These are phyloP conservation scores for Tolypocladium ovalisporum DNA, from an alignment of 2,329 filamentous ascomycete genomes.

Conservation along the genomic window DNA sequence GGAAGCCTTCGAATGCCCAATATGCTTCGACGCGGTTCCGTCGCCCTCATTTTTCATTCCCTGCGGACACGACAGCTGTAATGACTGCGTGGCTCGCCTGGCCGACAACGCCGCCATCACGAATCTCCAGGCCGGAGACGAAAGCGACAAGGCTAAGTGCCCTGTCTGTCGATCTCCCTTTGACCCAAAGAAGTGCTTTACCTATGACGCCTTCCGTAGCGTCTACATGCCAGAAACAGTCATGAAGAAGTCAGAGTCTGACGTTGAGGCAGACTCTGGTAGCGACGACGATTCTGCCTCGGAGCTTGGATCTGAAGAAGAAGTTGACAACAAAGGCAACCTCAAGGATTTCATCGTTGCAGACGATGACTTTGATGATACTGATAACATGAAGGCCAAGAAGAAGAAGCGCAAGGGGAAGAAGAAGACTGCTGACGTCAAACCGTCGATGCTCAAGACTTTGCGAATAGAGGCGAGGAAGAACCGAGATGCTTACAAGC, in stretches of 20 bases:
- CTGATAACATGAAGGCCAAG: conserved; percentile 31
- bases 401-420: conserved; percentile 23
- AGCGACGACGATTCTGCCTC: conserved; percentile 1
- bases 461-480: conserved; percentile 57
- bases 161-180: conserved; percentile 64
- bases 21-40: conserved; percentile 66
- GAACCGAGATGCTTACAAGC: conserved; percentile 53
- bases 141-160: conserved; percentile 50
- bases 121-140: conserved; percentile 48
- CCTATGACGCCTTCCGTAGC: conserved; percentile 62
- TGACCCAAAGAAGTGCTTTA: conserved; percentile 59
- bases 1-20: conserved; percentile 64
- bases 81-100: conserved; percentile 63
- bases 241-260: conserved; percentile 20
- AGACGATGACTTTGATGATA: conserved; percentile 20
- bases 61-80: conserved; percentile 73
- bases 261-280: conserved; percentile 20
- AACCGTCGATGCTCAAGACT: conserved; percentile 45
- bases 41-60: conserved; percentile 72
- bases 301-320: conserved; percentile 1
- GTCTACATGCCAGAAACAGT: conserved; percentile 52
- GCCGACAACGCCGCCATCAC: conserved; percentile 46
- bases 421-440: conserved; percentile 31
- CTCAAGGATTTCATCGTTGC: conserved; percentile 19
- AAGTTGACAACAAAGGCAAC: conserved; percentile 17